Percentiles rank a stretch among this genome's conserved stretches.
phyloP scores from a whole-genome alignment of 2,329 filamentous ascomycete genomes.

The Penicillium sp. region DNA sequence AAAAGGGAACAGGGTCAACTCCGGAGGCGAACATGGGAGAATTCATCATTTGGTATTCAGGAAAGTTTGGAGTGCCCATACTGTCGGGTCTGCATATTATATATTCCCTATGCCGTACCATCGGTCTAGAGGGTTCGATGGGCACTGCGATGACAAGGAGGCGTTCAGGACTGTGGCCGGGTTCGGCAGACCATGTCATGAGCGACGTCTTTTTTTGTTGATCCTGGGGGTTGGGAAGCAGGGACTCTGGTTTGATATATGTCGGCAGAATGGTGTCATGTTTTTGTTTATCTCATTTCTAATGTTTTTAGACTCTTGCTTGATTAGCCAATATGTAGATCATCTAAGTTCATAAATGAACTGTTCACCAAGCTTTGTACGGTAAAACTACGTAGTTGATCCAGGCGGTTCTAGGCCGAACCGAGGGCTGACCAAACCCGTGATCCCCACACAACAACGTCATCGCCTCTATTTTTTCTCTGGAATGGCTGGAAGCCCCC shows the following conservation, averaged over 20 bases:
- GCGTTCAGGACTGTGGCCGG: conserved; percentile 2
- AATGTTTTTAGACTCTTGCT: neutral
- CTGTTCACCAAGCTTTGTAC: neutral
- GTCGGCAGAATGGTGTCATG: neutral
- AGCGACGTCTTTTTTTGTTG: neutral
- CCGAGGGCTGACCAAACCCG: conserved; percentile 19
- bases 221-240: neutral
- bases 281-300: neutral
- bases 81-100: neutral
- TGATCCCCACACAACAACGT: conserved; percentile 36
- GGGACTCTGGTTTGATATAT: neutral
- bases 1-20: neutral
- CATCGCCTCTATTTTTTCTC: conserved; percentile 22
- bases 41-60: neutral
- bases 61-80: neutral
- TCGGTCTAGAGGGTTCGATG: conserved; percentile 8
- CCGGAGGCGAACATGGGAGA: neutral
- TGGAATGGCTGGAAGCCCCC: conserved; percentile 21
- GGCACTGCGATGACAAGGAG: conserved; percentile 8
- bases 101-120: neutral
- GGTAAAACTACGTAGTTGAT: neutral
- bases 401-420: conserved; percentile 13
- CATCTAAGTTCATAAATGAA: neutral
- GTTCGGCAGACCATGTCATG: neutral
- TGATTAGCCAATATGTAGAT: neutral